These are phyloP conservation scores for Puya raimondii DNA, from an alignment of 176 grass and related monocot genomes.

Conservation along the genomic window DNA sequence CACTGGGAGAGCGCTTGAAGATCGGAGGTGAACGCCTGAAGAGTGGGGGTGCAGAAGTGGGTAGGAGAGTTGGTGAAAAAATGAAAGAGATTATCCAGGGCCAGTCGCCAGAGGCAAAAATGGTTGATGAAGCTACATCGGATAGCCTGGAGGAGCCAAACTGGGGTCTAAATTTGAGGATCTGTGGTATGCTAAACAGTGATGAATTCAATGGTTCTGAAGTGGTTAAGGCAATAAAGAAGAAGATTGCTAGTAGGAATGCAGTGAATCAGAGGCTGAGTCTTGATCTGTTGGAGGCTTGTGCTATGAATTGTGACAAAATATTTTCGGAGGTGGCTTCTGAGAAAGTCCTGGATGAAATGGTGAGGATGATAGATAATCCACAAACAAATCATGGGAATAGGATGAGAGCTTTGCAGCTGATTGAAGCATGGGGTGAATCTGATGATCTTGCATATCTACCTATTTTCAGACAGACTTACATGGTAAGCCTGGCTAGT, in stretches of 20 bases:
- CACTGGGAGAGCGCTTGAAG: conserved; percentile 14
- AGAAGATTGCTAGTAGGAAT: conserved; percentile 15
- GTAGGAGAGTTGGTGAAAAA: conserved; percentile 21
- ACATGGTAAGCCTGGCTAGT: conserved; percentile 19
- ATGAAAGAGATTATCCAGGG: conserved; percentile 42
- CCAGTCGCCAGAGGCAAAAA: conserved; percentile 24
- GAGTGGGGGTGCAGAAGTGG: conserved; percentile 23
- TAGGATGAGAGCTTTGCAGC: conserved; percentile 20
- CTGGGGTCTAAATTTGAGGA: conserved; percentile 30
- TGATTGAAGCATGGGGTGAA: conserved; percentile 35
- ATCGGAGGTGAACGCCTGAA: conserved; percentile 26
- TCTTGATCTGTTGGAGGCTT: conserved; percentile 26
- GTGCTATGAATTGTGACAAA: conserved; percentile 36
- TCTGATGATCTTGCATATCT: conserved; percentile 31
- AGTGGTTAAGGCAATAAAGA: conserved; percentile 32
- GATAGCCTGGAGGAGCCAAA: conserved; percentile 24
- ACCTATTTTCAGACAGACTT: conserved; percentile 27
- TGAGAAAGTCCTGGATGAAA: conserved; percentile 29
- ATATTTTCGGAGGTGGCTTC: conserved; percentile 36
- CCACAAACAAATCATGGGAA: conserved; percentile 21
- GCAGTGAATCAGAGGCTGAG: conserved; percentile 11
- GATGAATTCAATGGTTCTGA: conserved; percentile 23
- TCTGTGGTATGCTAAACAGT: conserved; percentile 25
- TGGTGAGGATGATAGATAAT: conserved; percentile 35
- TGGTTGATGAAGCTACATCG: conserved; percentile 28